A percentile compares a stretch with the other conserved stretches of the same genome.
phyloP scores from a whole-genome alignment of 2,329 filamentous ascomycete species.

The Aurifilum marmelostoma region DNA sequence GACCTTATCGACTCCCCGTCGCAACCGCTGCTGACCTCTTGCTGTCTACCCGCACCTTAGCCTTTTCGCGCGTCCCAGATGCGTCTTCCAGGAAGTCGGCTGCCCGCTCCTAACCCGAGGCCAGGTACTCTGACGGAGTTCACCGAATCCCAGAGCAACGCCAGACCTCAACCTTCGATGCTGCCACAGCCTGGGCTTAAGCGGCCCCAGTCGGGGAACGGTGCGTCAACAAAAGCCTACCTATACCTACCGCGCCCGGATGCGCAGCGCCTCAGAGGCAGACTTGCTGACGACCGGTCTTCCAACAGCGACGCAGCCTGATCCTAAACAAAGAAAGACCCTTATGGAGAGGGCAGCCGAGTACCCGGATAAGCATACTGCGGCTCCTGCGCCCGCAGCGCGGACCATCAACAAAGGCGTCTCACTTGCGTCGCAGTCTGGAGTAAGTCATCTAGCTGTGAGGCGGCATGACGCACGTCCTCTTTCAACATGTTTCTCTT shows the following conservation, averaged over 20 bases:
- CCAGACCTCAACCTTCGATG: conserved; percentile 49
- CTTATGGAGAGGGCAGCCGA: conserved; percentile 59
- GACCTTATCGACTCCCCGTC: conserved; percentile 4
- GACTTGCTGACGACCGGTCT: conserved; percentile 28
- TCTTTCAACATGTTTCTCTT: conserved; percentile 6
- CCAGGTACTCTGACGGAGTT: conserved; percentile 53
- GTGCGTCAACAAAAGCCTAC: conserved; percentile 33
- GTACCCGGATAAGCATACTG: conserved; percentile 43
- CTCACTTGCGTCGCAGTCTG: conserved; percentile 39
- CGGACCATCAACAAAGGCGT: conserved; percentile 51
- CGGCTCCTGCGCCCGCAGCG: conserved; percentile 39
- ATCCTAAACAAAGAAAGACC: conserved; percentile 61
- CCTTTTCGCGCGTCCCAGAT: conserved; percentile 34
- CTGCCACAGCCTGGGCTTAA: conserved; percentile 51
- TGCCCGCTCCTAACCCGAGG: conserved; percentile 31
- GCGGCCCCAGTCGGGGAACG: conserved; percentile 42
- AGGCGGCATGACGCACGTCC: background rate
- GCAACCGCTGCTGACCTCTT: background rate
- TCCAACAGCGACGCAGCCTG: conserved; percentile 53
- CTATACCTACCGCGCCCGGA: background rate
- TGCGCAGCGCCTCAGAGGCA: background rate
- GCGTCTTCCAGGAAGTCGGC: conserved; percentile 29
- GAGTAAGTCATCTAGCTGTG: conserved; percentile 27
- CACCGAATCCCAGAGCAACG: conserved; percentile 64
- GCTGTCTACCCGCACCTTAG: conserved; percentile 14